A percentile compares a stretch with the other conserved stretches of the same genome.
Conservation (phyloP, 495 filamentous ascomycete species). For the Bryoglossum gracile region DNA sequence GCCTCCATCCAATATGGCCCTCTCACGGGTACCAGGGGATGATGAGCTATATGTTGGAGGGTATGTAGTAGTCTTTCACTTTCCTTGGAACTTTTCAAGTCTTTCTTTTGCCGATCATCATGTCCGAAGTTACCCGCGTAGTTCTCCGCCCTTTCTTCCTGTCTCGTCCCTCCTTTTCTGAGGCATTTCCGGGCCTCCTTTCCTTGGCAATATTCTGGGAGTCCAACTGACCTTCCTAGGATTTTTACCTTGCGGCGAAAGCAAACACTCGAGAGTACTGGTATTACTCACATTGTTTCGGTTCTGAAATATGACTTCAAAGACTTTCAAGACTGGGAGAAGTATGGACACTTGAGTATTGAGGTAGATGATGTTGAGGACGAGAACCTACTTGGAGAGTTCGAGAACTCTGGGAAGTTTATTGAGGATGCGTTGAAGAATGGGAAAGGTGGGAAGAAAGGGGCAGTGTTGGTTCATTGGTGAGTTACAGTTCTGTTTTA, state of each 20-base stretch:
- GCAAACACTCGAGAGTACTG: conserved; percentile 55
- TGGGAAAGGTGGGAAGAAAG: conserved; percentile 35
- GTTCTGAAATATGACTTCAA: conserved; percentile 55
- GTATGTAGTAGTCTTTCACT: too few relatives aligned
- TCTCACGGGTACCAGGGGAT: conserved; percentile 52
- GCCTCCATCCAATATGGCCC: conserved; percentile 20
- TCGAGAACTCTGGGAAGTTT: conserved; percentile 68
- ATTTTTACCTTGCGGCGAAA: conserved; percentile 66
- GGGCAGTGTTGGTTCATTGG: conserved; percentile 70
- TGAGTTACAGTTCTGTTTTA: conserved; percentile 29
- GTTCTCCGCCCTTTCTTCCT: not conserved
- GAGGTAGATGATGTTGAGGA: conserved; percentile 84
- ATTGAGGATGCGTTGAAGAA: conserved; percentile 68
- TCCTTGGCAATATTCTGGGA: not conserved
- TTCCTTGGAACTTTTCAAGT: conserved; percentile 5
- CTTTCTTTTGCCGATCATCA: not conserved
- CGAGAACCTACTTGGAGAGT: conserved; percentile 75
- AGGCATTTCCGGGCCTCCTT: not conserved
- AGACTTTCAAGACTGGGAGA: conserved; percentile 37
- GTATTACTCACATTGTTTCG: conserved; percentile 89
- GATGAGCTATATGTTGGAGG: conserved; percentile 77
- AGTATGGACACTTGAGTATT: conserved; percentile 65
- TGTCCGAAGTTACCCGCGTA: not conserved
- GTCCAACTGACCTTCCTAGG: conserved; percentile 24
- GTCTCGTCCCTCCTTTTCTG: not conserved